Evolutionary conservation across 2,329 filamentous ascomycete species (phyloP).

Genomic region (Xylariaceae sp.): DNA sequence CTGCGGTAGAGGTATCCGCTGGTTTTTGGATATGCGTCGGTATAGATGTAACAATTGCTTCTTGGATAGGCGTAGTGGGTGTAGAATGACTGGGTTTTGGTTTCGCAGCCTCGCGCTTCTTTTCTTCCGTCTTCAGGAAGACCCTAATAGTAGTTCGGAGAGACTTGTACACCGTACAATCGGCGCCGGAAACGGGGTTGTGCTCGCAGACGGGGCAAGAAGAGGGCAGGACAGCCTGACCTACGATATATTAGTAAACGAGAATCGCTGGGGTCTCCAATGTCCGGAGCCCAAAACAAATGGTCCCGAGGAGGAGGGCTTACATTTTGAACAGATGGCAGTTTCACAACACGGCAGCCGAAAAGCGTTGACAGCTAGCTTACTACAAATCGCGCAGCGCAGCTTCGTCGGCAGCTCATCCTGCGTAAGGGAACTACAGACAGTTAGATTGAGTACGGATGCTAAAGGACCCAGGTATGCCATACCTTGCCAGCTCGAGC

Average conservation of each 20-base stretch:
- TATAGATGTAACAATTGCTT: conserved; percentile 35
- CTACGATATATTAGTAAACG: conserved; percentile 38
- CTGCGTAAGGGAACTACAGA: conserved; percentile 62
- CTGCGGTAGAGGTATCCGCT: conserved; percentile 19
- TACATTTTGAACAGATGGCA: conserved; percentile 86
- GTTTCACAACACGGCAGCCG: conserved; percentile 93
- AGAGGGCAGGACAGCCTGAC: conserved; percentile 68
- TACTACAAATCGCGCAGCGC: conserved; percentile 89
- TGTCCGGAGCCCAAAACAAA: conserved; percentile 5
- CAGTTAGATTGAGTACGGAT: conserved; percentile 4
- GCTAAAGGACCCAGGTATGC: background rate
- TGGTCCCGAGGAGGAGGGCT: conserved; percentile 29
- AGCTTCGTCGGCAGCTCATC: conserved; percentile 95
- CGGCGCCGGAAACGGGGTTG: conserved; percentile 74
- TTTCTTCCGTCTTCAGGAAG: conserved; percentile 84
- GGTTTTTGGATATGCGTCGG: conserved; percentile 29
- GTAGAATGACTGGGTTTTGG: conserved; percentile 41
- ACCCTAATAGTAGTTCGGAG: conserved; percentile 89
- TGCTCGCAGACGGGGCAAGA: conserved; percentile 93
- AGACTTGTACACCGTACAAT: conserved; percentile 84
- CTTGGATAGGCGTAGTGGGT: conserved; percentile 39
- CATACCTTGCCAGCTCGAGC: conserved; percentile 54
- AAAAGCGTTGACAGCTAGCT: conserved; percentile 83
- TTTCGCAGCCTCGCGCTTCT: conserved; percentile 69
- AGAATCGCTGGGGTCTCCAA: background rate